Evolutionary conservation across 805 yeast genomes (phyloP).

Genomic region (Lipomyces yamanashiensis): DNA sequence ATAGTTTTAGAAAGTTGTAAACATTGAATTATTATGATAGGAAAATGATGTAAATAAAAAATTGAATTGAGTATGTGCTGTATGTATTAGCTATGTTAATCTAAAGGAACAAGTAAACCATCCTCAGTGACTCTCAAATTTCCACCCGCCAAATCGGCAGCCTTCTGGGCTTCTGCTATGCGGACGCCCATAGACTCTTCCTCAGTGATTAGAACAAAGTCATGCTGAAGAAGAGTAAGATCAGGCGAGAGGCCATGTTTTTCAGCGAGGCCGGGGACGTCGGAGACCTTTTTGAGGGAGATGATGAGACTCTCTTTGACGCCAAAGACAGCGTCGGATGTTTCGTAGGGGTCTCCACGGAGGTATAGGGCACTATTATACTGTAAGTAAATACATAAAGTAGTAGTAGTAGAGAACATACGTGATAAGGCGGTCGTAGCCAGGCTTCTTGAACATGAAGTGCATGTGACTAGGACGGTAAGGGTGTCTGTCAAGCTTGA

Average conservation of each 20-base stretch:
- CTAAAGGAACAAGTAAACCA: constrained; percentile 29
- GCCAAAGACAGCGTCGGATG: constrained; percentile 47
- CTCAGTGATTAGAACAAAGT: constrained; percentile 29
- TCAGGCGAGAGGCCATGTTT: constrained; percentile 20
- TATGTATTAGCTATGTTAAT: background rate
- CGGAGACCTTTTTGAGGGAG: constrained; percentile 14
- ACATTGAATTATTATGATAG: no score
- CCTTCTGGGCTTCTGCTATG: constrained; percentile 12
- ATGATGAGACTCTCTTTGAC: constrained; percentile 43
- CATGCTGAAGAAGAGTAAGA: constrained; percentile 18
- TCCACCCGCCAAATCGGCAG: constrained; percentile 11
- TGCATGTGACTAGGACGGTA: constrained; percentile 47
- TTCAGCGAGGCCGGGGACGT: constrained; percentile 15
- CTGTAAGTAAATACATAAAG: background rate
- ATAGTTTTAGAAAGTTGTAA: no score
- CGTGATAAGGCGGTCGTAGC: constrained; percentile 45
- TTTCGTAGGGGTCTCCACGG: constrained; percentile 43
- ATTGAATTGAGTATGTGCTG: no score
- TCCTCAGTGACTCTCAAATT: constrained; percentile 9
- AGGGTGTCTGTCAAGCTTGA: constrained; percentile 47
- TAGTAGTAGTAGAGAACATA: background rate
- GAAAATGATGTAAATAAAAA: no score
- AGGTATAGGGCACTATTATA: constrained; percentile 41
- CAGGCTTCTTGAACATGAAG: constrained; percentile 41
- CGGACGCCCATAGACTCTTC: constrained; percentile 24